Evolutionary conservation across 306 rosid genomes (phyloP).

Genomic region (Cucurbita maxima): DNA sequence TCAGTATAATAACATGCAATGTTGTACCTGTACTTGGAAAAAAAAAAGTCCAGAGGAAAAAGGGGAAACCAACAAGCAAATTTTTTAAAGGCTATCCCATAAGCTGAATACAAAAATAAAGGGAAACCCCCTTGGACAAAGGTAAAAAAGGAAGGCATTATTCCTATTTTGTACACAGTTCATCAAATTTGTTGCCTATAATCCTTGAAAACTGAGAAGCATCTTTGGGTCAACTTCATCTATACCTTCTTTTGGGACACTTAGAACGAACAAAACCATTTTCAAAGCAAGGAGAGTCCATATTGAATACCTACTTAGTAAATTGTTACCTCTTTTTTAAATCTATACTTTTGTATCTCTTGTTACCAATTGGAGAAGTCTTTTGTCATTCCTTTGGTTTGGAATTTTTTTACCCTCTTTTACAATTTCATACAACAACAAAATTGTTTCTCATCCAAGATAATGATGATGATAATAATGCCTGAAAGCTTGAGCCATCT

Average conservation of each 20-base stretch:
- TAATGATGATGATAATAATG: neutral
- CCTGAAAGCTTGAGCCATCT: neutral
- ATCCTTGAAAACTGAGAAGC: neutral
- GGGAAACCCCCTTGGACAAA: neutral
- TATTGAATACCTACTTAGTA: neutral
- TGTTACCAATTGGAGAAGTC: neutral
- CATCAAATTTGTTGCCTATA: neutral
- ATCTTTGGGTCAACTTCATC: neutral
- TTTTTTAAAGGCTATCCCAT: neutral
- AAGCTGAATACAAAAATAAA: neutral
- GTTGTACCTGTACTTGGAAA: neutral
- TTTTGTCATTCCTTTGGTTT: neutral
- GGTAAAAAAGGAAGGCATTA: neutral
- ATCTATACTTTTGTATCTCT: neutral
- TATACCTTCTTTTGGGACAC: neutral
- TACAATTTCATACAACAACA: no score
- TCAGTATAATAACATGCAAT: neutral
- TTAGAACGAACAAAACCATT: neutral
- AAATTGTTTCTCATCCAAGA: neutral
- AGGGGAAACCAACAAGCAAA: neutral
- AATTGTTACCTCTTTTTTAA: neutral
- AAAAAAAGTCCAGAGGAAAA: neutral
- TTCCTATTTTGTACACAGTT: neutral
- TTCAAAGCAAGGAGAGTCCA: neutral
- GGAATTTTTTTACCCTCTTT: neutral